Percentiles rank a stretch among this genome's conserved stretches.
phyloP scores from a whole-genome alignment of 2,329 filamentous ascomycete species.

The Leptographium procerum region DNA sequence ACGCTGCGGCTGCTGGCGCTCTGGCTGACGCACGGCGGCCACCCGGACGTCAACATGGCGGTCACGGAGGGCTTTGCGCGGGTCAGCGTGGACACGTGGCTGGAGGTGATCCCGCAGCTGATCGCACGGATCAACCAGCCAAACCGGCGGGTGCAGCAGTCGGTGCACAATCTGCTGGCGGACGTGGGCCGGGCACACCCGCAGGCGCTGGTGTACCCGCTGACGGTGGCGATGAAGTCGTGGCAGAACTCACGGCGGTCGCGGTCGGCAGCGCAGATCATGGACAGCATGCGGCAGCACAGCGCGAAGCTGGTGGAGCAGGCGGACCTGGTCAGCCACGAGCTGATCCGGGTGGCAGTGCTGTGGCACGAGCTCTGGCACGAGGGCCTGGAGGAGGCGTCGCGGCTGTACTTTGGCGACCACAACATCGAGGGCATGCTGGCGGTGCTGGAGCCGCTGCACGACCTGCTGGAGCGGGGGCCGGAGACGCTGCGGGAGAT shows the following conservation, averaged over 20 bases:
- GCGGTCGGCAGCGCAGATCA: slow-evolving; percentile 80
- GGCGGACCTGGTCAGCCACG: slow-evolving; percentile 87
- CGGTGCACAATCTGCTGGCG: slow-evolving; percentile 82
- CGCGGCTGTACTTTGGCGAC: slow-evolving; percentile 91
- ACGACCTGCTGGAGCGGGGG: slow-evolving; percentile 81
- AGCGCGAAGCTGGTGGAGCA: slow-evolving; percentile 88
- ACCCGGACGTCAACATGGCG: slow-evolving; percentile 74
- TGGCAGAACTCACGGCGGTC: slow-evolving; percentile 69
- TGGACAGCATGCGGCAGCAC: slow-evolving; percentile 96
- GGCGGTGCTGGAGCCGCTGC: slow-evolving; percentile 74
- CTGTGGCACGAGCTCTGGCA: slow-evolving; percentile 99
- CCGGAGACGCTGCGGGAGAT: slow-evolving; percentile 92
- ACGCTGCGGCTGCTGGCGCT: slow-evolving; percentile 84
- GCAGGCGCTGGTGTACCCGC: slow-evolving; percentile 89
- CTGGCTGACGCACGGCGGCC: slow-evolving; percentile 91
- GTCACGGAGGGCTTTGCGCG: slow-evolving; percentile 85
- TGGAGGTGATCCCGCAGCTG: slow-evolving; percentile 94
- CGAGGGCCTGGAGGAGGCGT: slow-evolving; percentile 93
- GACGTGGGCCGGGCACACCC: slow-evolving; percentile 92
- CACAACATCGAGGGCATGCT: slow-evolving; percentile 99
- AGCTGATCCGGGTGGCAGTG: slow-evolving; percentile 92
- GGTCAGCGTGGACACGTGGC: slow-evolving; percentile 95
- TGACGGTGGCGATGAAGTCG: slow-evolving; percentile 98
- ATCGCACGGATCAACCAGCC: slow-evolving; percentile 97
- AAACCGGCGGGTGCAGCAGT: slow-evolving; percentile 74